phyloP scores from a whole-genome alignment of 2,329 filamentous ascomycete genomes.

The Talaromyces funiculosus region DNA sequence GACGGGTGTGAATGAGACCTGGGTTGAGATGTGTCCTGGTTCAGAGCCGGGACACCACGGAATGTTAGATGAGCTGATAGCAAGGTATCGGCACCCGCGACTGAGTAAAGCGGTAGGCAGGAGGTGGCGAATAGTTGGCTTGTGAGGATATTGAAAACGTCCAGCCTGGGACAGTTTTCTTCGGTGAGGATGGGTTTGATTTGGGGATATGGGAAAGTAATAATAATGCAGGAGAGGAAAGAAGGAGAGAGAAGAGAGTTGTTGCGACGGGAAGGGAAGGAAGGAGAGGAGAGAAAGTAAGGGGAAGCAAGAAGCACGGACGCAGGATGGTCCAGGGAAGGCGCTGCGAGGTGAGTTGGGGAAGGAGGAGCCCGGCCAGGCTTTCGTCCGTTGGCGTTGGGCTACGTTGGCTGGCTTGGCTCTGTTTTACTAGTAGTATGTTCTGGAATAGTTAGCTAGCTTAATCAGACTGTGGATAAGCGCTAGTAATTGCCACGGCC shows the following conservation, averaged over 20 bases:
- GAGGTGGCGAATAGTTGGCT: neutral
- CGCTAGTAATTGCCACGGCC: conserved; percentile 2
- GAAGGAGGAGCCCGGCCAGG: conserved; percentile 2
- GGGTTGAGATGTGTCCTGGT: neutral
- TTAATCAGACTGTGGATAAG: neutral
- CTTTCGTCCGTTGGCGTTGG: neutral
- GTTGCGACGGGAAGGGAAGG: conserved; percentile 1
- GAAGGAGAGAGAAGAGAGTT: neutral
- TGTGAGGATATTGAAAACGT: neutral
- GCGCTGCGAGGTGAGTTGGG: conserved; percentile 1
- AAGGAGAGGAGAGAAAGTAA: conserved; percentile 12
- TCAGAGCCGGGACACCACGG: conserved; percentile 3
- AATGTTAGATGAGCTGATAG: neutral
- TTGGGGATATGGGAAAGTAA: neutral
- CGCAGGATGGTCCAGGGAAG: neutral
- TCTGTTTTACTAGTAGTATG: neutral
- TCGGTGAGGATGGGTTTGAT: neutral
- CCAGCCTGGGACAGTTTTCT: conserved; percentile 8
- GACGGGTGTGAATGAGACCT: neutral
- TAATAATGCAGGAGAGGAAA: neutral
- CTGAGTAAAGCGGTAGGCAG: neutral
- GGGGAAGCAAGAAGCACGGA: conserved; percentile 13
- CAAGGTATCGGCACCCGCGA: neutral
- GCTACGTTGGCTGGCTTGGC: neutral
- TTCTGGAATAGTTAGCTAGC: conserved; percentile 2